phyloP scores from a whole-genome alignment of 495 filamentous ascomycete genomes.

The Delitschia confertaspora region DNA sequence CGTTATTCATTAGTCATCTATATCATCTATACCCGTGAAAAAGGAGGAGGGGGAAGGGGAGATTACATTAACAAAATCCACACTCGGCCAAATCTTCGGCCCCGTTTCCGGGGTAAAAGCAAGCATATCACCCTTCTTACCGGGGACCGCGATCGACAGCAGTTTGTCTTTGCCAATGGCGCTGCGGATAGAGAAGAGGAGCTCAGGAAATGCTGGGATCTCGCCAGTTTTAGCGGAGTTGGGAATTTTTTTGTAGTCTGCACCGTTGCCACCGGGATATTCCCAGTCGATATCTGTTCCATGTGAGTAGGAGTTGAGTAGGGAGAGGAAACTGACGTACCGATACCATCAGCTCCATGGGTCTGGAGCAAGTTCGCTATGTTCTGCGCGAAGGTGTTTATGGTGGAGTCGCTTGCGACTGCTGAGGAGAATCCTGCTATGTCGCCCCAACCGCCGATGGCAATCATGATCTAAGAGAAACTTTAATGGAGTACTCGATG shows the following conservation, averaged over 20 bases:
- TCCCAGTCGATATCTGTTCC: conserved; percentile 68
- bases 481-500: too few species aligned
- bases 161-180: conserved; percentile 52
- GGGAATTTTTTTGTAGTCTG: conserved; percentile 62
- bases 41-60: not conserved
- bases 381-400: conserved; percentile 54
- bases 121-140: conserved; percentile 60
- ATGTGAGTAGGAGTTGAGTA: not conserved
- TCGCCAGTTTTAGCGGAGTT: conserved; percentile 54
- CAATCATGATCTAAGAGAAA: conserved; percentile 61
- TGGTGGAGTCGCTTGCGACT: conserved; percentile 45
- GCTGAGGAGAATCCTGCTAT: conserved; percentile 51
- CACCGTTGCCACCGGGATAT: conserved; percentile 70
- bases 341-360: conserved; percentile 34
- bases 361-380: conserved; percentile 52
- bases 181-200: conserved; percentile 51
- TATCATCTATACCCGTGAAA: too few species aligned
- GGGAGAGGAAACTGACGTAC: conserved; percentile 2
- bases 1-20: not conserved
- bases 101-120: conserved; percentile 58
- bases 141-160: conserved; percentile 64
- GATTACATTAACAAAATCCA: conserved; percentile 65
- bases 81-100: conserved; percentile 51
- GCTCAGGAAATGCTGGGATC: conserved; percentile 53
- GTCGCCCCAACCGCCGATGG: conserved; percentile 70